Base-by-base conservation (phyloP, 129 eudicot genomes). In the Tagetes erecta region DNA sequence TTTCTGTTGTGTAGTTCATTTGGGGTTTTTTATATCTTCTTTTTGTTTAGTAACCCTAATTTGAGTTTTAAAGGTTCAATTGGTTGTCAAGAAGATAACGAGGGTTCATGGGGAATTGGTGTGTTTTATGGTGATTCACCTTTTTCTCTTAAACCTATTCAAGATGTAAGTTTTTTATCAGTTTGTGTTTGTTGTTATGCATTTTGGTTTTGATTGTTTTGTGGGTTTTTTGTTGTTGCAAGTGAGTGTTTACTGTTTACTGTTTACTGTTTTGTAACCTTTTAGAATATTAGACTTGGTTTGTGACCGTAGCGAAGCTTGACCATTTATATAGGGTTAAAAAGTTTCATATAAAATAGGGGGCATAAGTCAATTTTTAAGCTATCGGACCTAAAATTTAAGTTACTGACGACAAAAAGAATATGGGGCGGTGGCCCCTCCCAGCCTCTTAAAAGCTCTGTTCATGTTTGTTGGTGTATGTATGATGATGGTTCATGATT, bases 81-180 rank as follows among this genome's bases (percentile, higher is more conserved):
- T 12, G 98, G 95, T 2, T 92, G 98, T 71, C 78, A 75, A 59
- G 95, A 84, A 58, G 98, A 92, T 71, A 79, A 72, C 68, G 95
- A 92, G 72, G 96, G 98, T n/a, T 92, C 98, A 4, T 92, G 98
- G 98, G 84, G 95, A 34, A 77, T 92, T 38, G 98, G 98, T 53
- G 85, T 90, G 77, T 92, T 81, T 79, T 89, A 84, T 76, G 98
- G 98, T 13, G 87, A 80, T 62, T 87, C 96, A 27, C 98, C 98
- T 2, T 92, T 92, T 77, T 64, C 84, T 39, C 92, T 92, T 74
- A 87, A 82, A 59, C 92, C 98, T 39, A 84, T 89, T 75, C 96
- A 92, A 83, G 85, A 42, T 74, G 98, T 92, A 82, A 83, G 96
- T 36, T 59, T 51, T 76, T 42, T 5, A 13, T 78, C 38, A 8